Base-by-base conservation (phyloP, 2,329 filamentous ascomycete species). In the Pestalotiopsis sp. region DNA sequence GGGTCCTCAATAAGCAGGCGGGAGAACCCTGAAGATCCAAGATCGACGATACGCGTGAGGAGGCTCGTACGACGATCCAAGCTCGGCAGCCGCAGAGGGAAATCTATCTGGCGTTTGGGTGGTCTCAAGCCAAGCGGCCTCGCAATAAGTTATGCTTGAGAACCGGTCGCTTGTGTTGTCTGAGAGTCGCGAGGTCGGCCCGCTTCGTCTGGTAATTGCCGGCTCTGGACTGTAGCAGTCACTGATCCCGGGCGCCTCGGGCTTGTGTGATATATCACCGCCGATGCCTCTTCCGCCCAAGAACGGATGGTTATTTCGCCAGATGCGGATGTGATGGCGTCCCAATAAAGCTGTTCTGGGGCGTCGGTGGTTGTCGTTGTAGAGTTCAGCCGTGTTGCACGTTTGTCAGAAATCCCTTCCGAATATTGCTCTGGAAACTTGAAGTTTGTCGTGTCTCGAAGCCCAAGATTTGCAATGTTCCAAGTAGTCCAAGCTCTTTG, bases 401-500 rank as follows among this genome's bases (percentile, higher is more conserved):
- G 25, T 66, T 66, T 52, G 59, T 36, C 62, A 45, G 40, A 36
- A 40, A 27, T 38, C 59, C n/a, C 17, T 20, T 36, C 31, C 27
- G 31, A 62, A 40, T 38, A 62, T 62, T 62, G 57, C 23, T 62
- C n/a, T 14, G 36, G 13, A 23, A 27, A 25, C 31, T 60, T 45
- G 20, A 60, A 58, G 7, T 27, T 14, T 38, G 52, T 60, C 56
- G 58, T 36, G 52, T 57, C 68, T 69, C 60, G 68, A 66, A 68
- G 64, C 66, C 31, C 68, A 70, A 68, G 71, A 52, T 72, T 36
- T 58, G 68, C 66, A 38, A 72, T 63, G 23, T 68, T 70, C 71
- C 72, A 74, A 67, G 70, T 65, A n/a, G 67, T n/a, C 58, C 65
- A 70, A 65, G 67, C 69, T 61, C 64, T 68, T 65, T 63, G 57